These are phyloP conservation scores for Didymella keratinophila DNA, from an alignment of 2,329 filamentous ascomycete genomes.

Conservation along the genomic window DNA sequence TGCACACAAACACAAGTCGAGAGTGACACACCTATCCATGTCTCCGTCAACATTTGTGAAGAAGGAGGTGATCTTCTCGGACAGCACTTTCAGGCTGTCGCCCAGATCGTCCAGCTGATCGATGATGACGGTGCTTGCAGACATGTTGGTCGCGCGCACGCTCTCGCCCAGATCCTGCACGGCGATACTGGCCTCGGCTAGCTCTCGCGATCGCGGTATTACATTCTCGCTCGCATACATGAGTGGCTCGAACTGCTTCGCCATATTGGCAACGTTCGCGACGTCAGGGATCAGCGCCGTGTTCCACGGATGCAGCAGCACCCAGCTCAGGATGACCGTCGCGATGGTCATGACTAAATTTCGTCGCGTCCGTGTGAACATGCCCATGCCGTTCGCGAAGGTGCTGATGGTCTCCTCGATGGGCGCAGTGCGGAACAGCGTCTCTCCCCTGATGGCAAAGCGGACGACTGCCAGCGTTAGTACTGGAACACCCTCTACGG, in stretches of 20 bases:
- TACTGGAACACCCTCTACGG: slow-evolving; percentile 18
- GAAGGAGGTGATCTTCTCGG: slow-evolving; percentile 86
- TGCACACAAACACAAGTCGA: background rate
- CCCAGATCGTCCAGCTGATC: slow-evolving; percentile 84
- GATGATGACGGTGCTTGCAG: slow-evolving; percentile 85
- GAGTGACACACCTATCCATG: slow-evolving; percentile 72
- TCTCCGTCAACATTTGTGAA: slow-evolving; percentile 94
- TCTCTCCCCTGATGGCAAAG: slow-evolving; percentile 85
- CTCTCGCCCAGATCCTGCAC: slow-evolving; percentile 96
- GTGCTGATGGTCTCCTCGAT: slow-evolving; percentile 76
- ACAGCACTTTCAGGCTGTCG: slow-evolving; percentile 83
- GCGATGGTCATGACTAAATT: slow-evolving; percentile 70
- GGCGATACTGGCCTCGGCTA: slow-evolving; percentile 90
- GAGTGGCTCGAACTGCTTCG: slow-evolving; percentile 89
- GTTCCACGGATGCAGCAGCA: slow-evolving; percentile 70
- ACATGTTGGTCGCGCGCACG: slow-evolving; percentile 88
- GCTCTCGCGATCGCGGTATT: slow-evolving; percentile 81
- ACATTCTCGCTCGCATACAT: slow-evolving; percentile 95
- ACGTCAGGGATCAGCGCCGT: slow-evolving; percentile 79
- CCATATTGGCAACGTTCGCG: slow-evolving; percentile 87
- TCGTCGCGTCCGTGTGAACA: slow-evolving; percentile 73
- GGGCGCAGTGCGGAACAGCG: slow-evolving; percentile 84
- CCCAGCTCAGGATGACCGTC: slow-evolving; percentile 69
- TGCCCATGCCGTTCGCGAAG: slow-evolving; percentile 65
- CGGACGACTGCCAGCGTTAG: slow-evolving; percentile 73